These are phyloP conservation scores for Phytophthora gonapodyides DNA, from an alignment of 352 stramenopile genomes.

Conservation along the genomic window DNA sequence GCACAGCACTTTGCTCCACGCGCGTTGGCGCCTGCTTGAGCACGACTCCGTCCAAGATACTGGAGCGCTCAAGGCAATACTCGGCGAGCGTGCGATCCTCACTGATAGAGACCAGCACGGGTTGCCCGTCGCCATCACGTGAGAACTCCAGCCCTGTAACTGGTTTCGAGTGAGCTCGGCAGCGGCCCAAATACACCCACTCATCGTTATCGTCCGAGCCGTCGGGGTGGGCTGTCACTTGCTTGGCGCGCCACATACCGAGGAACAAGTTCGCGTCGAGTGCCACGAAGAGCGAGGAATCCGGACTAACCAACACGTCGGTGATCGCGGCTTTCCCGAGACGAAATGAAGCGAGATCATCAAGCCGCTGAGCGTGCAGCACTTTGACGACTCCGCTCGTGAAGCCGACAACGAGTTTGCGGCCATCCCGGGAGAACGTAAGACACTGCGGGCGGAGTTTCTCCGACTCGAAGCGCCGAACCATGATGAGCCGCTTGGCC, in stretches of 20 bases:
- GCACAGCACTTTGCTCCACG: conserved; percentile 87
- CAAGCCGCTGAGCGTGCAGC: conserved; percentile 70
- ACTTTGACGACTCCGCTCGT: conserved; percentile 88
- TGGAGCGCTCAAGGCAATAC: conserved; percentile 87
- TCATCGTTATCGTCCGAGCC: conserved; percentile 34
- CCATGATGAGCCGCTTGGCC: conserved; percentile 82
- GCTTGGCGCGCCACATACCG: conserved; percentile 75
- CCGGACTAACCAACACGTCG: conserved; percentile 72
- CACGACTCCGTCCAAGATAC: conserved; percentile 86
- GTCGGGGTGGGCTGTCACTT: conserved; percentile 15
- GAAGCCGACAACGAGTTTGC: conserved; percentile 87
- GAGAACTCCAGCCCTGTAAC: conserved; percentile 92
- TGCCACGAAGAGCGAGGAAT: conserved; percentile 77
- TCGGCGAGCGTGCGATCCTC: conserved; percentile 90
- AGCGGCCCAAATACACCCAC: conserved; percentile 89
- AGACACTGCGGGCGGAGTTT: conserved; percentile 80
- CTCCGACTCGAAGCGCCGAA: conserved; percentile 68
- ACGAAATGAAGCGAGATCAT: conserved; percentile 76
- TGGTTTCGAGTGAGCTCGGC: conserved; percentile 68
- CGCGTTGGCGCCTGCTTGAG: conserved; percentile 64
- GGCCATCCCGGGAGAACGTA: conserved; percentile 77
- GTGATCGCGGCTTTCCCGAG: conserved; percentile 77
- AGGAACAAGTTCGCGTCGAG: conserved; percentile 78
- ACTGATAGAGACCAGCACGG: conserved; percentile 83
- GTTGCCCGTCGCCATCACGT: conserved; percentile 65